A percentile compares a stretch with the other conserved stretches of the same genome.
Evolutionary conservation across 345 rosid species (phyloP).

Genomic region (Linum lewisii): DNA sequence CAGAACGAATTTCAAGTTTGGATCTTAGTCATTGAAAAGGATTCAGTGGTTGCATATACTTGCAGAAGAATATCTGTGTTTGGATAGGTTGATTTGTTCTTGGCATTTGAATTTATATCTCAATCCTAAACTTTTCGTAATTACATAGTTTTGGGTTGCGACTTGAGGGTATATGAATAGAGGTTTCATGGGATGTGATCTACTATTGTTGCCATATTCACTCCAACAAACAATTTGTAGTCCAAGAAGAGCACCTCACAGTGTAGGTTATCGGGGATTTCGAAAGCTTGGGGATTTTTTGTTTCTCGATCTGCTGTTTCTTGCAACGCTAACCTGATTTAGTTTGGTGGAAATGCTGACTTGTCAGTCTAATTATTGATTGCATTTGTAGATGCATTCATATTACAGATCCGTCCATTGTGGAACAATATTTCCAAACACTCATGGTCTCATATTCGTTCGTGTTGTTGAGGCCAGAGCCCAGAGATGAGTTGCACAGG

Average conservation of each 20-base stretch:
- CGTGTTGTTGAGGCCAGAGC: constrained; percentile 10
- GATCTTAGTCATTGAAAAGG: too few species aligned
- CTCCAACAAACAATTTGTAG: too few species aligned
- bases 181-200: too few species aligned
- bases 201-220: too few species aligned
- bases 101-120: too few species aligned
- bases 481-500: constrained; percentile 5
- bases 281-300: neutral
- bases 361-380: neutral
- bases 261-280: constrained; percentile 6
- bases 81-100: too few species aligned
- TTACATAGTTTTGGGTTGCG: too few species aligned
- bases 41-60: too few species aligned
- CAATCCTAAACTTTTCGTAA: too few species aligned
- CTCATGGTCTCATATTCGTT: constrained; percentile 5
- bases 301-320: neutral
- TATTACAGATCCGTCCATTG: constrained; percentile 1
- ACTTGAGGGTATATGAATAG: too few species aligned
- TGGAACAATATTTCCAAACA: constrained; percentile 6
- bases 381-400: neutral
- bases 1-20: too few species aligned
- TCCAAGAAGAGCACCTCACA: constrained; percentile 1
- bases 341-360: neutral
- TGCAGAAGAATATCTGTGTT: too few species aligned
- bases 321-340: neutral